A percentile compares a stretch with the other conserved stretches of the same genome.
These are phyloP conservation scores for Ilyonectria robusta DNA, from an alignment of 2,329 filamentous ascomycete genomes.

Conservation along the genomic window DNA sequence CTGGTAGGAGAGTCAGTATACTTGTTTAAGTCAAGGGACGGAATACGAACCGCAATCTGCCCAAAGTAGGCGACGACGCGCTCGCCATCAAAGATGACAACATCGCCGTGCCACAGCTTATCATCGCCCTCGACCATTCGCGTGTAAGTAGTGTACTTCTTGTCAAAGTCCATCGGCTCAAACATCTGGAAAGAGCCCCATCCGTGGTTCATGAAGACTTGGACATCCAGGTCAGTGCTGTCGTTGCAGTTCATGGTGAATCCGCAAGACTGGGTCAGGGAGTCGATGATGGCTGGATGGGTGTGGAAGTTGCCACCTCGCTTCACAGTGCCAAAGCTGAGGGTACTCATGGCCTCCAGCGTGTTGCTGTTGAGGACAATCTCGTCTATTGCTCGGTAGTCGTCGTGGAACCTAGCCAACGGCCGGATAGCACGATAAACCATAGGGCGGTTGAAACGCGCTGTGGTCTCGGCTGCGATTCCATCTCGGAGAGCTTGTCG, in stretches of 20 bases:
- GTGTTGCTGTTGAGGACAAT: slow-evolving; percentile 39
- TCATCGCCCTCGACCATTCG: slow-evolving; percentile 37
- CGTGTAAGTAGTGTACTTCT: slow-evolving; percentile 38
- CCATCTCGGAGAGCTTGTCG: slow-evolving; percentile 35
- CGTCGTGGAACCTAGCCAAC: slow-evolving; percentile 38
- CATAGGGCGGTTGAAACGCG: slow-evolving; percentile 43
- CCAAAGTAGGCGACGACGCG: slow-evolving; percentile 57
- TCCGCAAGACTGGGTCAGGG: slow-evolving; percentile 39
- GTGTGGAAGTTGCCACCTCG: slow-evolving; percentile 36
- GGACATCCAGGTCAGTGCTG: slow-evolving; percentile 35
- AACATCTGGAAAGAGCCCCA: slow-evolving; percentile 41
- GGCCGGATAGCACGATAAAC: slow-evolving; percentile 42
- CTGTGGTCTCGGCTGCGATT: slow-evolving; percentile 27
- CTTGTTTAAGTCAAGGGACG: no score
- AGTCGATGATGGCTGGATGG: slow-evolving; percentile 41
- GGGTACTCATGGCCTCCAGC: slow-evolving; percentile 29
- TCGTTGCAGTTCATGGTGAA: slow-evolving; percentile 46
- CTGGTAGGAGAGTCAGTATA: slow-evolving; percentile 1
- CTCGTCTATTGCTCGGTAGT: slow-evolving; percentile 42
- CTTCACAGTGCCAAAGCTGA: slow-evolving; percentile 40
- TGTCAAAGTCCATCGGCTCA: slow-evolving; percentile 39
- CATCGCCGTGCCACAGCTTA: slow-evolving; percentile 58
- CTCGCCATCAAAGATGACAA: slow-evolving; percentile 68
- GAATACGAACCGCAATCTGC: slow-evolving; percentile 48
- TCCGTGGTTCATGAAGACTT: slow-evolving; percentile 42